phyloP scores from a whole-genome alignment of 371 early-diverging fungal genomes.

The Mortierella sp. region DNA sequence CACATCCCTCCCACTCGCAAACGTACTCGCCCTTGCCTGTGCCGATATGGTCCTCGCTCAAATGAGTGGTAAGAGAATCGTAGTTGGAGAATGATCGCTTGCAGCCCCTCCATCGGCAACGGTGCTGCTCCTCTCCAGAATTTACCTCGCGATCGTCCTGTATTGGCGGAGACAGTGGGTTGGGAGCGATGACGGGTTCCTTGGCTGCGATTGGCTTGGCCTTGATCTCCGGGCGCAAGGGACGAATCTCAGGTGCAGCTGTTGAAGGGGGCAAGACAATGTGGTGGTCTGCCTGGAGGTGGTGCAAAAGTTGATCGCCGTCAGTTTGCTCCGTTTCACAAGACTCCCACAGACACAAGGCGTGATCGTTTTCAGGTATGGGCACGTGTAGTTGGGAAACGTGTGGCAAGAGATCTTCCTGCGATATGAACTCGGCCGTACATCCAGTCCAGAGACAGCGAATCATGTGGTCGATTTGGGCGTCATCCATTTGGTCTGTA shows the following conservation, averaged over 20 bases:
- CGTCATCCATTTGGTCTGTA: slow-evolving; percentile 34
- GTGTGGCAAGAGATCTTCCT: slow-evolving; percentile 87
- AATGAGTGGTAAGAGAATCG: slow-evolving; percentile 77
- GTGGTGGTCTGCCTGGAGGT: slow-evolving; percentile 67
- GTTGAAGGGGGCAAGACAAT: slow-evolving; percentile 20
- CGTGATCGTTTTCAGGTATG: slow-evolving; percentile 60
- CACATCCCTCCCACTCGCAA: slow-evolving; percentile 87
- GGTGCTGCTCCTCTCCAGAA: slow-evolving; percentile 27
- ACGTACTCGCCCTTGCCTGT: slow-evolving; percentile 77
- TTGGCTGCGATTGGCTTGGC: slow-evolving; percentile 3
- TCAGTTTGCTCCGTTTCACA: slow-evolving; percentile 72
- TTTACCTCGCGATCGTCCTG: slow-evolving; percentile 3
- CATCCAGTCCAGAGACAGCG: slow-evolving; percentile 88
- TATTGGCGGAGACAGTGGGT: not conserved
- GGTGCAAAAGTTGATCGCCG: slow-evolving; percentile 73
- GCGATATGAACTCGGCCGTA: slow-evolving; percentile 75
- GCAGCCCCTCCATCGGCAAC: slow-evolving; percentile 76
- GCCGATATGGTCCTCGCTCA: slow-evolving; percentile 85
- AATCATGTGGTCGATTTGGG: slow-evolving; percentile 48
- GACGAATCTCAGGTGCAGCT: slow-evolving; percentile 1
- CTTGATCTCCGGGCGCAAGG: slow-evolving; percentile 25
- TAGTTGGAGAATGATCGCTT: slow-evolving; percentile 67
- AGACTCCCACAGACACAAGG: slow-evolving; percentile 83
- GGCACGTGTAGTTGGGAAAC: slow-evolving; percentile 82
- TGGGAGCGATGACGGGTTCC: not conserved